Base-by-base conservation (phyloP, 2,329 filamentous ascomycete genomes). In the Myriosclerotinia curreyana region DNA sequence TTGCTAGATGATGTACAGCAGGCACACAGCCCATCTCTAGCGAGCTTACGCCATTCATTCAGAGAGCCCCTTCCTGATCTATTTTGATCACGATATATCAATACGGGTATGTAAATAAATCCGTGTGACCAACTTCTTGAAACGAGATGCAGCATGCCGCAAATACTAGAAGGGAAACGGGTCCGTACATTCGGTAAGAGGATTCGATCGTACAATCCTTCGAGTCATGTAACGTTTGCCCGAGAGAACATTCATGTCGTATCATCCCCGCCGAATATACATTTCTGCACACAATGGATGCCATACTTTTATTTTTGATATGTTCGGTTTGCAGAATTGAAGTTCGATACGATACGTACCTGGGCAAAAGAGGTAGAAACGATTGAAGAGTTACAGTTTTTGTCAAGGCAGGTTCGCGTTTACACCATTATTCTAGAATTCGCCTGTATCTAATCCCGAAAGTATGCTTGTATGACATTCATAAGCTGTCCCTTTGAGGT, bases 141-240 rank as follows among this genome's bases (percentile, higher is more conserved):
- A 34, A 34, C 12, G 15, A 40, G 1, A 31, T 46, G 28, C 28
- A 12, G 38, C 0, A 31, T 46, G 28, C 7, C 5, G 25, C 1
- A 20, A 6, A 2, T 14, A n/a, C 20, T 11, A 34, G 15, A 17
- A 15, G 28, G 40, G 20, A 46, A 46, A 34, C 54, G 54, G 40
- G 4, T 31, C 54, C 54, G 54, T 46, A 56, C 40, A 17, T 46
- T 56, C 6, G 54, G 54, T 56, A 56, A 17, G 0, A 56, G 54
- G 40, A 46, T 34, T 7, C 22, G 11, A 9, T 46, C 25, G 25
- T 46, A 22, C 40, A 31, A 46, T 46, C 54, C 54, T 56, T 56
- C 54, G 54, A 56, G 14, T 22, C 28, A n/a, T 48, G 54, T 34
- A 25, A 46, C 17, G 17, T 20, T 12, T 12, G 8, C n/a, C 25